A percentile compares a stretch with the other conserved stretches of the same genome.
phyloP scores from a whole-genome alignment of 768 basidiomycete genomes.

The Kwoniella shandongensis region DNA sequence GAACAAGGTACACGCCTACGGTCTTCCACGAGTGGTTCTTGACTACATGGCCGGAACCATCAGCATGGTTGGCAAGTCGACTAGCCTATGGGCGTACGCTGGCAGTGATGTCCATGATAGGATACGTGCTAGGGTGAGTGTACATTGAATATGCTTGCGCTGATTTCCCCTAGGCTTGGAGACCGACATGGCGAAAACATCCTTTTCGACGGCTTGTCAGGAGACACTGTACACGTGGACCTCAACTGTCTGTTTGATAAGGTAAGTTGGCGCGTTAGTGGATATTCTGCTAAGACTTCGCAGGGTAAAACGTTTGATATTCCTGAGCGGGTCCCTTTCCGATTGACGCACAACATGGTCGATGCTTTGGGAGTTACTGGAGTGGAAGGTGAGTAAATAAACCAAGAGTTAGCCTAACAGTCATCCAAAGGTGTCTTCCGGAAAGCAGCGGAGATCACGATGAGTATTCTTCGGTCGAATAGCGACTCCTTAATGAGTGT shows the following conservation, averaged over 20 bases:
- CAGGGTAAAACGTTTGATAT: constrained; percentile 80
- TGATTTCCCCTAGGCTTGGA: constrained; percentile 67
- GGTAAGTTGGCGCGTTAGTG: constrained; percentile 56
- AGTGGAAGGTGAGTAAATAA: constrained; percentile 67
- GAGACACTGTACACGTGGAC: constrained; percentile 93
- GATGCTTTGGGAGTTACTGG: constrained; percentile 91
- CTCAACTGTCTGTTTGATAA: constrained; percentile 98
- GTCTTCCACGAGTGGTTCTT: constrained; percentile 98
- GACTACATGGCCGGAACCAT: constrained; percentile 93
- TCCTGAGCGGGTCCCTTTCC: constrained; percentile 89
- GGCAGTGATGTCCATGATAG: constrained; percentile 98
- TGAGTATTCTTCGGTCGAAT: constrained; percentile 82
- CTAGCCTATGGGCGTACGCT: constrained; percentile 80
- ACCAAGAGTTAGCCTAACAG: neutral
- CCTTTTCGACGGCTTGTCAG: constrained; percentile 78
- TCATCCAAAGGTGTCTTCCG: constrained; percentile 72
- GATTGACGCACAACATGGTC: constrained; percentile 87
- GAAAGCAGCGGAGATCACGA: constrained; percentile 82
- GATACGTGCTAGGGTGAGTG: constrained; percentile 86
- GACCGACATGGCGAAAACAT: constrained; percentile 98
- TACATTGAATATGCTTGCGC: constrained; percentile 2
- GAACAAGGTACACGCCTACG: constrained; percentile 60
- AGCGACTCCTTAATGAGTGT: constrained; percentile 92
- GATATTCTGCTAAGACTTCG: too few species aligned
- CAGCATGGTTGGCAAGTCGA: constrained; percentile 89